Evolutionary conservation across 805 yeast species (phyloP).

Genomic region (Candida vaughaniae): DNA sequence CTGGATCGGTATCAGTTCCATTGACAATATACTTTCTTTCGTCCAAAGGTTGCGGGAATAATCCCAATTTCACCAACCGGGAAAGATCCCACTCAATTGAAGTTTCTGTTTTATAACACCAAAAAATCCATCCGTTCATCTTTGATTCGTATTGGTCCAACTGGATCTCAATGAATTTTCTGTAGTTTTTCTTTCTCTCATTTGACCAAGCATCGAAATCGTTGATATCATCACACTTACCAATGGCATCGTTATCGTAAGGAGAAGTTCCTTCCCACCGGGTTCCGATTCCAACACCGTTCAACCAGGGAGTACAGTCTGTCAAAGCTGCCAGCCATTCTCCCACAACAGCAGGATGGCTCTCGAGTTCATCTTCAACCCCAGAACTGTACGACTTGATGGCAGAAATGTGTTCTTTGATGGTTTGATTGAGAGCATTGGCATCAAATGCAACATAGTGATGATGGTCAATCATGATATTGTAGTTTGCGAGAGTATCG

Average conservation of each 20-base stretch:
- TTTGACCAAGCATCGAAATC: constrained; percentile 43
- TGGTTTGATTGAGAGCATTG: constrained; percentile 23
- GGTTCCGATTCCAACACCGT: constrained; percentile 66
- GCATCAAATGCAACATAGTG: constrained; percentile 37
- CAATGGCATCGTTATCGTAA: constrained; percentile 23
- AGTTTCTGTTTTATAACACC: constrained; percentile 70
- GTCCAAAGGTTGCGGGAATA: constrained; percentile 64
- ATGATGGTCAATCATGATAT: constrained; percentile 41
- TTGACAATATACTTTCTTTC: constrained; percentile 29
- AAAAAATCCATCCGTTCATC: constrained; percentile 64
- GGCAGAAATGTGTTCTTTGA: constrained; percentile 30
- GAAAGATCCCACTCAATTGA: constrained; percentile 69
- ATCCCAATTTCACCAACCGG: constrained; percentile 49
- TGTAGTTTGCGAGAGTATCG: constrained; percentile 25
- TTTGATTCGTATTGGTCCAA: constrained; percentile 47
- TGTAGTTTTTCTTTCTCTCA: constrained; percentile 43
- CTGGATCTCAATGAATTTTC: constrained; percentile 60
- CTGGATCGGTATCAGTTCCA: constrained; percentile 31
- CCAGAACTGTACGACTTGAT: constrained; percentile 31
- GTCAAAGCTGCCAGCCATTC: constrained; percentile 77
- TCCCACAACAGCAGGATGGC: constrained; percentile 57
- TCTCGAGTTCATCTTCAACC: constrained; percentile 35
- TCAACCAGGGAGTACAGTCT: constrained; percentile 69
- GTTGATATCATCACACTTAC: constrained; percentile 46
- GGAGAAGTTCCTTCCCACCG: constrained; percentile 53